Evolutionary conservation across 257 asterid genomes (phyloP).

Genomic region (Rubia yunnanensis): DNA sequence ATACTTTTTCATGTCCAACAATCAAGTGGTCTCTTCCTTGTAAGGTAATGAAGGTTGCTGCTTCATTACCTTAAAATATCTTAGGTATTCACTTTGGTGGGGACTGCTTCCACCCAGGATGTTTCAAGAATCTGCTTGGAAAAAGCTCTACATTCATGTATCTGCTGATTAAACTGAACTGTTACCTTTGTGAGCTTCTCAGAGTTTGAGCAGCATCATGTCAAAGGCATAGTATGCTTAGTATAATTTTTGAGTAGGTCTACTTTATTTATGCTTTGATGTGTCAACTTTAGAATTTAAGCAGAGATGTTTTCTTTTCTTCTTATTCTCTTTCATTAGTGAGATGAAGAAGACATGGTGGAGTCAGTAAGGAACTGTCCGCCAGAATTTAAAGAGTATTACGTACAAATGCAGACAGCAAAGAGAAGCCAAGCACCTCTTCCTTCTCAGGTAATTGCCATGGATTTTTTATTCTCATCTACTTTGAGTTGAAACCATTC

Average conservation of each 20-base stretch:
- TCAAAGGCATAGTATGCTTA: not conserved
- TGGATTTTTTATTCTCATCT: not conserved
- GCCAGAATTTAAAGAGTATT: slow-evolving; percentile 81
- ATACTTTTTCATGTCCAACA: too few species aligned
- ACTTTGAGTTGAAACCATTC: slow-evolving; percentile 8
- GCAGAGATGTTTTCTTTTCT: not conserved
- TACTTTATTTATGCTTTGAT: not conserved
- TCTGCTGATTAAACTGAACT: not conserved
- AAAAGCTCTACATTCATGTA: slow-evolving; percentile 52
- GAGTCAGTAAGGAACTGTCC: slow-evolving; percentile 70
- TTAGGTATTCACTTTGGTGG: slow-evolving; percentile 79
- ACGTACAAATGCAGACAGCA: slow-evolving; percentile 96
- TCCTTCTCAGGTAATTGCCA: slow-evolving; percentile 61
- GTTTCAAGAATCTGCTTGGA: slow-evolving; percentile 87
- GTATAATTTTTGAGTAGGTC: not conserved
- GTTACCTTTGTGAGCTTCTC: not conserved
- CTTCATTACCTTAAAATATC: slow-evolving; percentile 1
- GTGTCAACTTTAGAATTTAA: not conserved
- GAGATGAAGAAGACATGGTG: slow-evolving; percentile 82
- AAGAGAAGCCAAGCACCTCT: slow-evolving; percentile 95
- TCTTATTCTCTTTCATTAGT: slow-evolving; percentile 32
- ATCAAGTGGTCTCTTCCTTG: too few species aligned
- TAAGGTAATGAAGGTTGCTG: too few species aligned
- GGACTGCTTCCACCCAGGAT: slow-evolving; percentile 67
- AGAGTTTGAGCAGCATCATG: not conserved